Base-by-base conservation (phyloP, 2,329 filamentous ascomycete genomes). In the Arthrobotrys sphaeroides region DNA sequence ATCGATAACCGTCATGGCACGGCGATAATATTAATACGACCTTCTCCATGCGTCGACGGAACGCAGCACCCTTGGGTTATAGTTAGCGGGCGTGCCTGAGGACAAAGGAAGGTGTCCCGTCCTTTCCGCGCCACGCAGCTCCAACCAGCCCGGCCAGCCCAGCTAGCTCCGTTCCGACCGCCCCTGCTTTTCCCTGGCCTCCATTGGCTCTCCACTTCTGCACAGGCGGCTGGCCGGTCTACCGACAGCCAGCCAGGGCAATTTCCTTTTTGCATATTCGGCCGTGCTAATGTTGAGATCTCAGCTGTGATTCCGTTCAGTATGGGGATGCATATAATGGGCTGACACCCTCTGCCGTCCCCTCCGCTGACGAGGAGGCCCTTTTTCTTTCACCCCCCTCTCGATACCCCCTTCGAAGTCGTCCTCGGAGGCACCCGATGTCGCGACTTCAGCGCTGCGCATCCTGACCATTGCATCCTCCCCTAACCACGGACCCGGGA, bases 41-140 rank as follows among this genome's bases (percentile, higher is more conserved):
- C 10, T 40, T 40, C 36, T 40, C 4, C 1, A 40, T 40, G 36
- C 36, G 16, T 13, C 36, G 36, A 40, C 36, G 16, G 53, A 36
- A 4, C 26, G 40, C 31, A 3, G 16, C 33, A n/a, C n/a, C n/a
- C n/a, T n/a, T n/a, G n/a, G n/a, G n/a, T n/a, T n/a, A n/a, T n/a
- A n/a, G n/a, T n/a, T n/a, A n/a, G n/a, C n/a, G n/a, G n/a, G n/a
- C n/a, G n/a, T n/a, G n/a, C n/a, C n/a, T n/a, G n/a, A n/a, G n/a
- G n/a, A n/a, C 5, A 33, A 33, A 33, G 31, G 31, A 33, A 33
- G 31, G 12, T 33, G 31, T 68, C 64, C 66, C 66, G 66, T 61
- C 55, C 51, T 38, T 70, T 61, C 55, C 66, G 55, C 66, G 66
- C 66, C 64, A 68, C 42, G 40, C 51, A 55, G 51, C 28, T n/a